Percentiles rank a stretch among this genome's conserved stretches.
Conservation (phyloP, 768 basidiomycete species). For the Pholiota conissans region DNA sequence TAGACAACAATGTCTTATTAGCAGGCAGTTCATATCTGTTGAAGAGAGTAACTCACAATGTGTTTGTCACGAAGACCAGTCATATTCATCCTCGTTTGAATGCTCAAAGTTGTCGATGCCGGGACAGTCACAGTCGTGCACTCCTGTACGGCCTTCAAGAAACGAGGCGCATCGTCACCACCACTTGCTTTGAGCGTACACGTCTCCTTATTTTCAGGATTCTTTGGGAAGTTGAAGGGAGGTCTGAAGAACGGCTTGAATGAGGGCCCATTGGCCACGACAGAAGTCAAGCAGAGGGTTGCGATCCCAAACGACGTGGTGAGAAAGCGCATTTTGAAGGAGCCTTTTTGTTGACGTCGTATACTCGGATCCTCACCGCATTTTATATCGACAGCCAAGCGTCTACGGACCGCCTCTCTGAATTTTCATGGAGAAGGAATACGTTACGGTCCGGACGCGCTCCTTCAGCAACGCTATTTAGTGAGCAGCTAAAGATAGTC, state of each 20-base stretch:
- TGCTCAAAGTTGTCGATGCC: slow-evolving; percentile 45
- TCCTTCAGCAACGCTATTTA: not conserved
- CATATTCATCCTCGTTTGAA: slow-evolving; percentile 52
- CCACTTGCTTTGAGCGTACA: slow-evolving; percentile 47
- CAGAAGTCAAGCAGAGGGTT: slow-evolving; percentile 2
- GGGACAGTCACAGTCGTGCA: slow-evolving; percentile 46
- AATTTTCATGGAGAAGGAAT: not conserved
- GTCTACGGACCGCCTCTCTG: slow-evolving; percentile 11
- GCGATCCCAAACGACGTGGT: slow-evolving; percentile 6
- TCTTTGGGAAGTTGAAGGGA: slow-evolving; percentile 5
- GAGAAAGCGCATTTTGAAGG: slow-evolving; percentile 10
- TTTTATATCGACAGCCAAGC: slow-evolving; percentile 8
- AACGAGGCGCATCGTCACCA: slow-evolving; percentile 50
- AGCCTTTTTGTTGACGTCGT: not conserved
- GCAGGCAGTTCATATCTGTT: not conserved
- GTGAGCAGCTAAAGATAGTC: not conserved
- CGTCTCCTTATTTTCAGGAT: slow-evolving; percentile 1
- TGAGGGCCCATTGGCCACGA: slow-evolving; percentile 5
- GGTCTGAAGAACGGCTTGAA: slow-evolving; percentile 1
- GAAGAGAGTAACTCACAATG: slow-evolving; percentile 35
- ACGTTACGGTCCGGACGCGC: slow-evolving; percentile 8
- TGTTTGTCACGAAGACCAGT: slow-evolving; percentile 49
- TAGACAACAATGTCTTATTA: slow-evolving; percentile 17
- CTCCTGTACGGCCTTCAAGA: slow-evolving; percentile 41
- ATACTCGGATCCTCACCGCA: not conserved